Conservation (phyloP, 1,139 yeast species). For the Nakaseomyces kungkrabaensis region DNA sequence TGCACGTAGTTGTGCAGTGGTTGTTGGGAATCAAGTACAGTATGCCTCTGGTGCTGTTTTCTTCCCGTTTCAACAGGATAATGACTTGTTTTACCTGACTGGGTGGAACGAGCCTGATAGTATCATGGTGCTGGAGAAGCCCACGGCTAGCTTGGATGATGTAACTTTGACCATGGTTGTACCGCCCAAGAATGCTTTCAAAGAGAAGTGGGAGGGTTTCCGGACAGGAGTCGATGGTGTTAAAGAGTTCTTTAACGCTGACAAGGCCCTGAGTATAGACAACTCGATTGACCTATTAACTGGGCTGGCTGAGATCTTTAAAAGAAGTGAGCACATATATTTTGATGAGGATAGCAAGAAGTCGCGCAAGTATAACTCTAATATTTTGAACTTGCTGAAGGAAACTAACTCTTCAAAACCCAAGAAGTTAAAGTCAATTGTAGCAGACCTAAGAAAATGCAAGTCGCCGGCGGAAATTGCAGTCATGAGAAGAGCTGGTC, state of each 20-base stretch:
- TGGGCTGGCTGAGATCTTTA: constrained; percentile 39
- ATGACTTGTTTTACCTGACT: constrained; percentile 73
- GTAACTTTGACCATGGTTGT: constrained; percentile 68
- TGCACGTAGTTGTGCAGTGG: constrained; percentile 55
- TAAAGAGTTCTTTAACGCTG: constrained; percentile 77
- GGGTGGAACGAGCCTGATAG: constrained; percentile 94
- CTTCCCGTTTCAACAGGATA: constrained; percentile 85
- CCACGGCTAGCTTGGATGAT: constrained; percentile 41
- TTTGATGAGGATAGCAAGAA: constrained; percentile 33
- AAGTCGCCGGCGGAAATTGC: constrained; percentile 70
- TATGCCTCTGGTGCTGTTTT: constrained; percentile 87
- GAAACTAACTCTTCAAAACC: constrained; percentile 26
- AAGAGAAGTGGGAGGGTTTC: constrained; percentile 92
- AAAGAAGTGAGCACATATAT: constrained; percentile 40
- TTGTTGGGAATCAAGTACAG: constrained; percentile 63
- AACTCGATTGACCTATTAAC: constrained; percentile 27
- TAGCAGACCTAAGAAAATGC: constrained; percentile 52
- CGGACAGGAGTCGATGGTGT: constrained; percentile 84
- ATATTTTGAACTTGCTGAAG: neutral
- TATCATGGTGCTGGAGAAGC: constrained; percentile 63
- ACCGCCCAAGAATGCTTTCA: constrained; percentile 66
- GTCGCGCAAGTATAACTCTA: neutral
- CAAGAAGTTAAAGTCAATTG: constrained; percentile 32
- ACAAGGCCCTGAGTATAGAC: constrained; percentile 48
- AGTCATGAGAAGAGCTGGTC: constrained; percentile 74